Evolutionary conservation across 192 early-diverging fungal genomes (phyloP).

Genomic region (Oehlia diaphana): DNA sequence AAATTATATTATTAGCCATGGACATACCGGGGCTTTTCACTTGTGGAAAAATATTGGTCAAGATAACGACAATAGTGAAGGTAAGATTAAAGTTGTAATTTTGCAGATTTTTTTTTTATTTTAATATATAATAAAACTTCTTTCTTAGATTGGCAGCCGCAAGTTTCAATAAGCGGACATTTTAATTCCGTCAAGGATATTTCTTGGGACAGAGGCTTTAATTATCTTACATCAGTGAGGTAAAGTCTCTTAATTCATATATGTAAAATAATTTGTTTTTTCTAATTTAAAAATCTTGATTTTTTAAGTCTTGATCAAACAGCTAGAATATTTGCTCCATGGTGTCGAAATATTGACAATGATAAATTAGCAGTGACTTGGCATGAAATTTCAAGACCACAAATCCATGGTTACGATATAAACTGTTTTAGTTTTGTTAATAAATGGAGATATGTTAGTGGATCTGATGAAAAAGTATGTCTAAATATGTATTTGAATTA

Average conservation of each 20-base stretch:
- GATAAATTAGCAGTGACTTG: constrained; percentile 48
- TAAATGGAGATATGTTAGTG: constrained; percentile 76
- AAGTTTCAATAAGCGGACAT: constrained; percentile 79
- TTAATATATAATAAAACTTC: no score
- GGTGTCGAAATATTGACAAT: constrained; percentile 37
- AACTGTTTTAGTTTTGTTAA: constrained; percentile 80
- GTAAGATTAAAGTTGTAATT: not conserved
- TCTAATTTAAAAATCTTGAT: not conserved
- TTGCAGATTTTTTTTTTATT: not conserved
- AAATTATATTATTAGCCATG: constrained; percentile 68
- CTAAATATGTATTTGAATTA: not conserved
- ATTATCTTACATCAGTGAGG: constrained; percentile 74
- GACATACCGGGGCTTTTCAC: constrained; percentile 83
- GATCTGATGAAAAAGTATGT: constrained; percentile 88
- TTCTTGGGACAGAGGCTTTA: constrained; percentile 78
- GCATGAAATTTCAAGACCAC: constrained; percentile 93
- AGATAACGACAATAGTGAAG: constrained; percentile 29
- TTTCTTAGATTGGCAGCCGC: constrained; percentile 62
- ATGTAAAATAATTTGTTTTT: not conserved
- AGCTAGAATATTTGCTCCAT: constrained; percentile 76
- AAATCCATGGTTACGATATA: constrained; percentile 96
- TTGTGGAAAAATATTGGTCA: constrained; percentile 64
- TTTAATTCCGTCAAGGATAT: constrained; percentile 75
- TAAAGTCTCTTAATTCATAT: constrained; percentile 19
- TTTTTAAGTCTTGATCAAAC: constrained; percentile 81